Evolutionary conservation across 306 rosid species (phyloP), one percentile per base, ranked within the genome.

Genomic region (Quercus rubra): DNA sequence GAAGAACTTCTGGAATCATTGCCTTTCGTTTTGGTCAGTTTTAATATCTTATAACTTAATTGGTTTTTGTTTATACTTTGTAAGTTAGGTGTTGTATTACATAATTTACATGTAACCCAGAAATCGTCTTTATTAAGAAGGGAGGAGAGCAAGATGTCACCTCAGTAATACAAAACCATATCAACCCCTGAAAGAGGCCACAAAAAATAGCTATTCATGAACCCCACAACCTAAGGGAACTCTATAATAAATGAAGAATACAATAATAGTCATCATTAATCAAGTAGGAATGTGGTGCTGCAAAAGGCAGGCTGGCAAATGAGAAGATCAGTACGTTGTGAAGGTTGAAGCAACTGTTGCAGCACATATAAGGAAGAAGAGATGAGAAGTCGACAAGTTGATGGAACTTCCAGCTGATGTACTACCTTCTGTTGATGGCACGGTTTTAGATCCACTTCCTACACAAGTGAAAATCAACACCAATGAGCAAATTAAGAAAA

Each of bases 401-500:
- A 82, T 57, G 73, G 92, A 82, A 71, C 85, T 89, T 78, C 89
- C 97, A 4, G 68, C 49, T 7, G 97, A 93, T 0, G 91, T 61
- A 72, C 83, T 87, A n/a, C 64, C 79, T 4, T 77, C 87, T 25
- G 88, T 61, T 10, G 94, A 38, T 49, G 98, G 97, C 18, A 84
- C 87, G 51, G 78, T 84, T 71, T 78, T 87, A 13, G 94, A 83
- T 74, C 93, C 93, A 1, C 82, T 46, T 76, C 93, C 96, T 94
- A 85, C 84, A 74, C 7, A 55, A 49, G 58, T 80, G 57, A 78
- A 77, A 41, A 55, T 55, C 69, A 70, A 66, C 46, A 52, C 69
- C 69, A 27, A 4, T 59, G 17, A 59, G 1, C 7, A 25, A 13
- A 23, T 23, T 23, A 23, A 4, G 17, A 27, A 19, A 33, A 67